phyloP scores from a whole-genome alignment of 331 rosid genomes.

The Quercus phellos region DNA sequence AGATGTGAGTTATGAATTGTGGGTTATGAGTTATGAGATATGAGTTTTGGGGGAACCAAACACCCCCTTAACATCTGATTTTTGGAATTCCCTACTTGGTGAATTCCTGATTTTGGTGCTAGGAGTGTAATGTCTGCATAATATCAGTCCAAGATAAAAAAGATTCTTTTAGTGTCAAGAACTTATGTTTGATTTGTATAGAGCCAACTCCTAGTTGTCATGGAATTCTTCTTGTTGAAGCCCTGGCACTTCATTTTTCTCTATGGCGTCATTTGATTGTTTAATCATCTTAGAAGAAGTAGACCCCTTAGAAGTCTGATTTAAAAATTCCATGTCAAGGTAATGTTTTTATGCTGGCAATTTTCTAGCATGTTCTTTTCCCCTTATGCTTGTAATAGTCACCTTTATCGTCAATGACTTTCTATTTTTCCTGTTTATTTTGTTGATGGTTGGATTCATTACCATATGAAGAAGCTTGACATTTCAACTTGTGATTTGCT shows the following conservation, averaged over 20 bases:
- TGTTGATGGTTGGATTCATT: neutral
- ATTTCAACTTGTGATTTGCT: constrained; percentile 18
- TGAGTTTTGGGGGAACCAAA: too few relatives aligned
- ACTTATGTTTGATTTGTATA: neutral
- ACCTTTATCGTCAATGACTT: neutral
- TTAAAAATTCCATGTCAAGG: neutral
- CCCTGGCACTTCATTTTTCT: neutral
- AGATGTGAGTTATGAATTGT: too few relatives aligned
- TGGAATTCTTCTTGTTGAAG: neutral
- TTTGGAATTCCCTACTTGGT: too few relatives aligned
- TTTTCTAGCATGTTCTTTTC: neutral
- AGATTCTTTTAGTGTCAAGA: neutral
- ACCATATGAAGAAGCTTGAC: neutral
- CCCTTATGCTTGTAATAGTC: neutral
- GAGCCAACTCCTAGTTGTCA: neutral
- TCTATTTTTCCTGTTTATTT: neutral
- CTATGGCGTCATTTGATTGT: neutral
- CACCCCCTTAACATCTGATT: too few relatives aligned
- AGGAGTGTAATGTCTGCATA: neutral
- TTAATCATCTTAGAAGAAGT: neutral
- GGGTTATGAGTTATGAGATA: too few relatives aligned
- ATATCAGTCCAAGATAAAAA: neutral
- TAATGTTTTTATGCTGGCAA: neutral
- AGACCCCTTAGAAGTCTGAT: neutral
- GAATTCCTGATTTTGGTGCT: neutral